Percentiles rank a stretch among this genome's conserved stretches.
These are phyloP conservation scores for Phytophthora megakarya DNA, from an alignment of 352 stramenopile species.

Conservation along the genomic window DNA sequence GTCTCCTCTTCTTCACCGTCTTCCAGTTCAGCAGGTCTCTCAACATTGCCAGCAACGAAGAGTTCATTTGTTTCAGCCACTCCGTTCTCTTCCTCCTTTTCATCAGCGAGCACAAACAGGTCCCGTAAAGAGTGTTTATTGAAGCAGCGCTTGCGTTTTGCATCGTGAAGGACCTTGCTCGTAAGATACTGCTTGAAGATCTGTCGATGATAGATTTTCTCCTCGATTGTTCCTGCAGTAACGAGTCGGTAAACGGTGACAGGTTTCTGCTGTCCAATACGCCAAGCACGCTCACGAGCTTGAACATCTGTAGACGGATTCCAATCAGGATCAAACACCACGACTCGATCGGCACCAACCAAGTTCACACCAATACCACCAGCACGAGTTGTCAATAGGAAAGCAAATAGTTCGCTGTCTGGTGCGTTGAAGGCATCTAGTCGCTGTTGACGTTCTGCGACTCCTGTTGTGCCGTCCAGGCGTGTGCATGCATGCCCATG, in stretches of 20 bases:
- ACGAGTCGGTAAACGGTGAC: conserved; percentile 94
- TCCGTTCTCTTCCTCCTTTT: conserved; percentile 57
- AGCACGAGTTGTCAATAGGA: conserved; percentile 86
- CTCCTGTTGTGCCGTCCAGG: conserved; percentile 97
- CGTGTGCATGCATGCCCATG: conserved; percentile 92
- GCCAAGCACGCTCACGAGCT: conserved; percentile 97
- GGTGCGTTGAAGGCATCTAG: conserved; percentile 97
- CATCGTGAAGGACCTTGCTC: conserved; percentile 96
- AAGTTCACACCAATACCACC: conserved; percentile 98
- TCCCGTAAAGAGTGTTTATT: conserved; percentile 96
- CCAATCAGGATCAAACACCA: conserved; percentile 99
- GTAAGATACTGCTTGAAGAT: conserved; percentile 99
- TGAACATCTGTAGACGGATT: conserved; percentile 97
- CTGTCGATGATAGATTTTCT: conserved; percentile 99
- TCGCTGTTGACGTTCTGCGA: conserved; percentile 92
- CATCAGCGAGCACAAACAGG: conserved; percentile 92
- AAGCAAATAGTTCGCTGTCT: conserved; percentile 78
- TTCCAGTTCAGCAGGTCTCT: conserved; percentile 54
- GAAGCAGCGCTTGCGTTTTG: conserved; percentile 96
- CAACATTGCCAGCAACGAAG: conserved; percentile 88
- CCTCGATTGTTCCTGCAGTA: conserved; percentile 98
- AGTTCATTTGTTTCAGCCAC: conserved; percentile 93
- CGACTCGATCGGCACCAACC: conserved; percentile 94
- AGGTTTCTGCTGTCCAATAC: conserved; percentile 90
- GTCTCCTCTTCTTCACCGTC: conserved; percentile 37